A percentile compares a stretch with the other conserved stretches of the same genome.
Conservation (phyloP, 257 asterid species). For the Przewalskia tangutica region DNA sequence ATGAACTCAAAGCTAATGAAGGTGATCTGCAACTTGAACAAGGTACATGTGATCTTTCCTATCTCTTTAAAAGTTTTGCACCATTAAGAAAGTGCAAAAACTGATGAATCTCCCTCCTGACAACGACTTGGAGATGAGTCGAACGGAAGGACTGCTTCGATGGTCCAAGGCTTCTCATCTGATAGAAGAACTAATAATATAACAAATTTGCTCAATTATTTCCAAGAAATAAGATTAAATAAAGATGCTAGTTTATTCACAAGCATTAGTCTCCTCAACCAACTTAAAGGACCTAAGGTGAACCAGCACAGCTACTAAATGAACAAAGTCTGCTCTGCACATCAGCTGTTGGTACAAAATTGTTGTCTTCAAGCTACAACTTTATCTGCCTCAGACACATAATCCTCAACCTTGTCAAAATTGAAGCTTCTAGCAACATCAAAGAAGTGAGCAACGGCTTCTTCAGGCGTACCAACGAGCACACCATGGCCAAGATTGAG, state of each 20-base stretch:
- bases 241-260: background rate
- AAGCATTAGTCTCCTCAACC: background rate
- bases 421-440: constrained; percentile 63
- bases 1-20: too few species aligned
- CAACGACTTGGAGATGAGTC: too few species aligned
- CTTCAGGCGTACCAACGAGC: constrained; percentile 94
- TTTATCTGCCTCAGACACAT: constrained; percentile 25
- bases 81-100: too few species aligned
- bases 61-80: too few species aligned
- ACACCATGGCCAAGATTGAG: constrained; percentile 96
- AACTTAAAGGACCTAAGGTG: background rate
- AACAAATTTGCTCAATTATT: background rate
- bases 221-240: background rate
- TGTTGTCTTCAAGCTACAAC: constrained; percentile 30
- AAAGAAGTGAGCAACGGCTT: constrained; percentile 86
- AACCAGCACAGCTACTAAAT: background rate
- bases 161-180: background rate
- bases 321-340: background rate
- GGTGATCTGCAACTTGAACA: too few species aligned
- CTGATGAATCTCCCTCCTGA: too few species aligned
- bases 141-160: too few species aligned
- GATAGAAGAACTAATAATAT: background rate
- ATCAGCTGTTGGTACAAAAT: constrained; percentile 11
- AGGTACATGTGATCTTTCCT: too few species aligned
- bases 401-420: constrained; percentile 25